Evolutionary conservation across 208 protist genomes (phyloP).

Genomic region (Trypanosomatidae sp.): DNA sequence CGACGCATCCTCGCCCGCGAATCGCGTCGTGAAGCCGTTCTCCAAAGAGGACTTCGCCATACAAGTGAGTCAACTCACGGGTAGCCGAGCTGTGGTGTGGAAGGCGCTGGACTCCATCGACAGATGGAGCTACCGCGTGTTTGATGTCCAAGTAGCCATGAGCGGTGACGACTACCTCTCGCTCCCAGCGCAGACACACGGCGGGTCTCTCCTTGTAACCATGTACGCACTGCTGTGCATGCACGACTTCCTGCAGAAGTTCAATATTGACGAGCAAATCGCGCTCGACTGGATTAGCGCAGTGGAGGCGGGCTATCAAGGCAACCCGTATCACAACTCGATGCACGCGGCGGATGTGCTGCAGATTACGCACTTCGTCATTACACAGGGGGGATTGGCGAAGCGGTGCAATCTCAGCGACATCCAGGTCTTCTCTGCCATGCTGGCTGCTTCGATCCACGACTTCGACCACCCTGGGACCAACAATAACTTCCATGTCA

Average conservation of each 20-base stretch:
- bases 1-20: slow-evolving; percentile 36
- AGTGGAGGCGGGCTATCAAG: slow-evolving; percentile 91
- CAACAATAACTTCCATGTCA: slow-evolving; percentile 94
- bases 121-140: slow-evolving; percentile 89
- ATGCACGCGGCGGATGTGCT: slow-evolving; percentile 94
- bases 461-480: slow-evolving; percentile 97
- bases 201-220: slow-evolving; percentile 86
- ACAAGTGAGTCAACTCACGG: slow-evolving; percentile 37
- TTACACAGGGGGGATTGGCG: slow-evolving; percentile 67
- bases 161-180: slow-evolving; percentile 73
- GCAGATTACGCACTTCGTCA: slow-evolving; percentile 88
- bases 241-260: slow-evolving; percentile 85
- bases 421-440: slow-evolving; percentile 85
- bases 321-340: slow-evolving; percentile 93
- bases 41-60: slow-evolving; percentile 44
- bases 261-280: slow-evolving; percentile 91
- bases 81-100: slow-evolving; percentile 57
- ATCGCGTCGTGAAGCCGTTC: slow-evolving; percentile 74
- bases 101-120: slow-evolving; percentile 70
- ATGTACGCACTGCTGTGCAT: slow-evolving; percentile 88
- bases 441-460: slow-evolving; percentile 95
- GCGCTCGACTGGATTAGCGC: slow-evolving; percentile 87
- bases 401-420: slow-evolving; percentile 75
- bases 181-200: slow-evolving; percentile 51
- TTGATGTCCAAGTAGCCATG: slow-evolving; percentile 78